A percentile compares a stretch with the other conserved stretches of the same genome.
These are phyloP conservation scores for Carpinus fangiana DNA, from an alignment of 306 rosid genomes.

Conservation along the genomic window DNA sequence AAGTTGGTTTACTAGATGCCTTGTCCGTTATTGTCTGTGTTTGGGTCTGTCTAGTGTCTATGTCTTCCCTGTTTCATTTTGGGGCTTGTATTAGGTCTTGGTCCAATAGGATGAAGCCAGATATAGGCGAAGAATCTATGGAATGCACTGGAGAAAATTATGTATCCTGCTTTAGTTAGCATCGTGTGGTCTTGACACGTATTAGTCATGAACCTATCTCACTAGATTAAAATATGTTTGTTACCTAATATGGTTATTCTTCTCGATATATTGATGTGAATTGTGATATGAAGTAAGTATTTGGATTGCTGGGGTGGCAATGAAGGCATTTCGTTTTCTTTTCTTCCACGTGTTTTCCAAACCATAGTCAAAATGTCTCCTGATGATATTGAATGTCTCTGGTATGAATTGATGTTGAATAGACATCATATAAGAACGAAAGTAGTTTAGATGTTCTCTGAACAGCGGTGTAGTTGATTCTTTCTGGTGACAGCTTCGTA, in stretches of 20 bases:
- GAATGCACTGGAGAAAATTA: background rate
- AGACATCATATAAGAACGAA: too few relatives aligned
- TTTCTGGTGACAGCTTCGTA: background rate
- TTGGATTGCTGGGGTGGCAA: background rate
- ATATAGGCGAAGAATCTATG: background rate
- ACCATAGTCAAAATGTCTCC: background rate
- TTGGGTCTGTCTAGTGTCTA: conserved; percentile 4
- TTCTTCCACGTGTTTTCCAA: background rate
- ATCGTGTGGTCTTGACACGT: background rate
- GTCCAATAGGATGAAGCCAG: background rate
- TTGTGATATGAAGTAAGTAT: background rate
- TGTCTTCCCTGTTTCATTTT: background rate
- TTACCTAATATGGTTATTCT: background rate
- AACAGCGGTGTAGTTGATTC: too few relatives aligned
- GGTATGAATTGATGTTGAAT: too few relatives aligned
- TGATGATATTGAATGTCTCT: too few relatives aligned
- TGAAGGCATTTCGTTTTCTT: background rate
- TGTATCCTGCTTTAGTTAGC: background rate
- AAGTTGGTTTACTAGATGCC: conserved; percentile 19
- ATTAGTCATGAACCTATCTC: background rate
- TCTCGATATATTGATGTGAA: background rate
- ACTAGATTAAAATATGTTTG: background rate
- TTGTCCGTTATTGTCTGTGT: background rate
- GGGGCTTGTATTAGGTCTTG: background rate
- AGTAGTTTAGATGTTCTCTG: too few relatives aligned